A percentile compares a stretch with the other conserved stretches of the same genome.
phyloP scores from a whole-genome alignment of 192 early-diverging fungal genomes.

The Backusella mclennaniae region DNA sequence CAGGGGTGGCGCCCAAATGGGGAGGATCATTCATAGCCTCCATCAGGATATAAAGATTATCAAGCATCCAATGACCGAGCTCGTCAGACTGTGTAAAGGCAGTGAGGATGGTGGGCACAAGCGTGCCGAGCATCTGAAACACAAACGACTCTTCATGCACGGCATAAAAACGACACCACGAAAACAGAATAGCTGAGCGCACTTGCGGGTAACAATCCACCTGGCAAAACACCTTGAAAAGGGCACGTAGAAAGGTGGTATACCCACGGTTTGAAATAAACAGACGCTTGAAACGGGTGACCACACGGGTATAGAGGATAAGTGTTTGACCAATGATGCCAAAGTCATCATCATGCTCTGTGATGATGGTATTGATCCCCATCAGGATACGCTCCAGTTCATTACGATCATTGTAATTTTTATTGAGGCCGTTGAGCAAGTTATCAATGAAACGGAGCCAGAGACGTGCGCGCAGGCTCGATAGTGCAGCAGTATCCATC shows the following conservation, averaged over 20 bases:
- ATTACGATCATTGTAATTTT: constrained; percentile 46
- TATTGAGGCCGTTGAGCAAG: constrained; percentile 48
- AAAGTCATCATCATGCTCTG: constrained; percentile 47
- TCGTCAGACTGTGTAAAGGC: constrained; percentile 34
- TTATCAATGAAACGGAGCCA: constrained; percentile 54
- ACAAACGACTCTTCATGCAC: constrained; percentile 59
- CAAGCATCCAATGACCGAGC: constrained; percentile 41
- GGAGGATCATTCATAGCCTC: constrained; percentile 43
- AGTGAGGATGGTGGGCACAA: constrained; percentile 48
- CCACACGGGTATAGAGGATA: constrained; percentile 46
- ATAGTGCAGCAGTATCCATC: constrained; percentile 28
- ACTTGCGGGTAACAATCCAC: constrained; percentile 33
- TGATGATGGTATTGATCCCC: constrained; percentile 50
- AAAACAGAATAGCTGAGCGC: constrained; percentile 44
- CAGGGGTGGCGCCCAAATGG: constrained; percentile 25
- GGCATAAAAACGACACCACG: constrained; percentile 50
- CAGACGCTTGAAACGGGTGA: constrained; percentile 47
- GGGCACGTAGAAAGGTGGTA: constrained; percentile 43
- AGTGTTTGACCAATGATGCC: constrained; percentile 51
- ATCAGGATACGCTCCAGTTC: constrained; percentile 48
- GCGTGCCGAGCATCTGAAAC: constrained; percentile 51
- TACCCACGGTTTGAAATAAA: constrained; percentile 55
- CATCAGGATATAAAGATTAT: constrained; percentile 43
- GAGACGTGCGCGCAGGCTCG: constrained; percentile 47
- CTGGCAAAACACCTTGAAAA: constrained; percentile 58